Base-by-base conservation (phyloP, 140 eudicot genomes). In the Flaveria floridana region DNA sequence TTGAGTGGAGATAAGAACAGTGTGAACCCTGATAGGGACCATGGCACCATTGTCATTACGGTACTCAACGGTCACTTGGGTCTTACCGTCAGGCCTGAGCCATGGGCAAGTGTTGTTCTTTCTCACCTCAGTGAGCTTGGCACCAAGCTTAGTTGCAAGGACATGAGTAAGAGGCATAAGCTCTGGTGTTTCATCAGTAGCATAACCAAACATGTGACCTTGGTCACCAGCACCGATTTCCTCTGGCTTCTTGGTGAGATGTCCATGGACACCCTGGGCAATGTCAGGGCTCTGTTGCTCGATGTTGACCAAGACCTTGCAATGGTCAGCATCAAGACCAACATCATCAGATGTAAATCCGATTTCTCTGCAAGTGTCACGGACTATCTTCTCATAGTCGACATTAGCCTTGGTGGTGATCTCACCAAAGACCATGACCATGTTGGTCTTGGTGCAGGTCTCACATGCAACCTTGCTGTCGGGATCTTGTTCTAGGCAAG, bases 351-450 rank as follows among this genome's bases (percentile, higher is more conserved):
- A 86, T 7, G 65, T 69, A 30, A 86, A 86, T 37, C 90, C 90
- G 28, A 86, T 86, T 55, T 83, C 90, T 34, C 87, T 76, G 83
- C 90, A 86, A 13, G 90, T 86, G 75, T 86, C 90, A 19, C 90
- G 85, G 74, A 86, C 90, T 6, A 86, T 83, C 77, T 86, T 83
- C 75, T 86, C 90, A 21, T 86, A 86, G 87, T 86, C 79, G 0
- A 86, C 82, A 39, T 66, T 83, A 42, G 88, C 90, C 80, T 86
- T 86, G 79, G 90, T 86, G 56, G 90, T 83, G 80, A 86, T 86
- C 74, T 86, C 90, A 44, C 89, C 89, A 25, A 85, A 85, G 3
- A 85, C 89, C 89, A 86, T 86, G 79, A 86, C 90, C 90, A 86
- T 86, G 90, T 83, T 80, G 28, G 90, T 86, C 75, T 86, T 85